Percentiles rank a stretch among this genome's conserved stretches.
These are phyloP conservation scores for Chlamydomonas reinhardtii DNA, from an alignment of 163 green algal genomes.

Conservation along the genomic window DNA sequence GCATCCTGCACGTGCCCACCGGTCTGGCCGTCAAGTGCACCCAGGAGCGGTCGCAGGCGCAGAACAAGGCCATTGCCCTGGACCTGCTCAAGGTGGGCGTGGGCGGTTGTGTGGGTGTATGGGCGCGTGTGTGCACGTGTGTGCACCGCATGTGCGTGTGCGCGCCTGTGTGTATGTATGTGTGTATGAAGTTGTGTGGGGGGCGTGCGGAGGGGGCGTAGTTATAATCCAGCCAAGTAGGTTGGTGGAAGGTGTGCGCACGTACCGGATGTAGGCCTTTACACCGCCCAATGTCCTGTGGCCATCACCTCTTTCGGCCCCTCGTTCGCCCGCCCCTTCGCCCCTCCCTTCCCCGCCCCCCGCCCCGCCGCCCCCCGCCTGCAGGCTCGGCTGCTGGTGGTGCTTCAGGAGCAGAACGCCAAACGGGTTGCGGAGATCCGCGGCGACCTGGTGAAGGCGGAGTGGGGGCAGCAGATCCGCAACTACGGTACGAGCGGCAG, in stretches of 20 bases:
- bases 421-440: slow-evolving; percentile 85
- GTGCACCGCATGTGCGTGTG: too few relatives aligned
- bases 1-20: slow-evolving; percentile 94
- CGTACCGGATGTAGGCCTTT: too few relatives aligned
- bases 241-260: too few relatives aligned
- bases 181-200: too few relatives aligned
- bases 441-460: slow-evolving; percentile 93
- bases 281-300: too few relatives aligned
- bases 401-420: slow-evolving; percentile 90
- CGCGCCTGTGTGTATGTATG: too few relatives aligned
- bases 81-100: slow-evolving; percentile 68
- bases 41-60: slow-evolving; percentile 86
- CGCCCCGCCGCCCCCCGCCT: not conserved
- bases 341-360: too few relatives aligned
- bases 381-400: slow-evolving; percentile 88
- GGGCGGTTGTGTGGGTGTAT: not conserved
- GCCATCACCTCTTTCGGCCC: too few relatives aligned
- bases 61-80: slow-evolving; percentile 82
- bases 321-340: too few relatives aligned
- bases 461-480: slow-evolving; percentile 98
- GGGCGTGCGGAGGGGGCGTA: too few relatives aligned
- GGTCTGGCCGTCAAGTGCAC: slow-evolving; percentile 91
- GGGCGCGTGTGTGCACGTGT: not conserved
- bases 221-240: too few relatives aligned
- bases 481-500: slow-evolving; percentile 84